Base-by-base conservation (phyloP, 2,329 filamentous ascomycete species). In the Pseudogymnoascus sp. region DNA sequence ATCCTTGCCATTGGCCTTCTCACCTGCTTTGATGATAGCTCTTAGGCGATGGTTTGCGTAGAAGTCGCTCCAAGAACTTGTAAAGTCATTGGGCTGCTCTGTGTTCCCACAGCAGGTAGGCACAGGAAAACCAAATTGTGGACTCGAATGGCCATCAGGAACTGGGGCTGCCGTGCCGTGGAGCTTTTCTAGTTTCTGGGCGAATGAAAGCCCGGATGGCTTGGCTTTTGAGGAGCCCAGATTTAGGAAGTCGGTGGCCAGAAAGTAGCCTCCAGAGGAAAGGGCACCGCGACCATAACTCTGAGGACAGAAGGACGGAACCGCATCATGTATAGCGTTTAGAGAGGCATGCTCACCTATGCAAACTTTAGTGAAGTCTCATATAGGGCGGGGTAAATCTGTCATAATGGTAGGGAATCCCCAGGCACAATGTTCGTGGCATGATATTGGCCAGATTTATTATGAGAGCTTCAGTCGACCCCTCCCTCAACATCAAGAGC, bases 91-190 rank as follows among this genome's bases (percentile, higher is more conserved):
- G 59, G 91, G 84, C 76, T 97, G 93, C 42, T 82, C 83, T 7
- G 91, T 95, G 53, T 90, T 84, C 1, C 93, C 93, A 75, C 93
- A 97, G 75, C 90, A 96, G 0, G 93, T 97, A 0, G 88, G 78
- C 0, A 88, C 87, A 0, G 90, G 89, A 71, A 97, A 97, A 2
- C 93, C 93, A 68, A 93, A 97, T 75, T 86, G 79, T 2, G 86
- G 85, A 38, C 72, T 79, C 1, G 81, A 75, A 67, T 83, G 80
- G 19, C 84, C 85, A 10, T 82, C 74, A 0, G 87, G 87, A 0
- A 80, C 74, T 0, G 90, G 89, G 0, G 89, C 90, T 0, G 88
- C 85, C 0, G 87, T 91, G 1, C 83, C 87, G 74, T 97, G 93
- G 53, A 97, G 77, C 70, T 82, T 85, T 1, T 89, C 91, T 7